Base-by-base conservation (phyloP, 2,329 filamentous ascomycete species). In the Ambrosiella cleistominuta region DNA sequence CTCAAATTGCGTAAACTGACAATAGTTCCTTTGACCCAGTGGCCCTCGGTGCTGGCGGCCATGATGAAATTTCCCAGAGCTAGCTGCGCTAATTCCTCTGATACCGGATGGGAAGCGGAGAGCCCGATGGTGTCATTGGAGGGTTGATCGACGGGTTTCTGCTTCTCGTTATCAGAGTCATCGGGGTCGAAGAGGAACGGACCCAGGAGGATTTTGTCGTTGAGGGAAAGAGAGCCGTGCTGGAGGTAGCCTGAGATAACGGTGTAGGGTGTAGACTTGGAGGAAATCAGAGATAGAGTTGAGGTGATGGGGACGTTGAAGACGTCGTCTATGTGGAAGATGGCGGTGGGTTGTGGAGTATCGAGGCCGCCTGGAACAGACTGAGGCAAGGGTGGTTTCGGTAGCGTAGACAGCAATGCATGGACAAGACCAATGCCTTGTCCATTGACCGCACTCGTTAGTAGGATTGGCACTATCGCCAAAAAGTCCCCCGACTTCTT, bases 311-410 rank as follows among this genome's bases (percentile, higher is more conserved):
- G 79, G 12, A 90, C 78, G 60, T 79, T 86, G 68, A 95, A 97
- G 1, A 89, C 82, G 64, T 96, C 91, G 66, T 97, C 91, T 27
- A 97, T 79, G 66, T 96, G 86, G 65, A 97, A 97, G 1, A 96
- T 71, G 39, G 79, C 79, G 3, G 73, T 72, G 1, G 81, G 79
- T 58, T 79, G 76, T 0, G 80, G 79, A 60, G 81, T 81, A 57
- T 81, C 66, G 1, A 72, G 72, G 47, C 72, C 71, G 1, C 77
- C 76, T n/a, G 76, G 70, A 61, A 75, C 71, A 0, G 76, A 66
- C 1, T 75, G 78, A 7, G 77, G 76, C 0, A 69, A 64, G 1
- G 75, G 70, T 6, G 84, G 83, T 19, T 91, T 74, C 0, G 90
- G 90, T 45, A 98, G 74, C 77, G 79, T 12, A 60, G 83, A 79